phyloP scores from a whole-genome alignment of 225 moss, liverwort and hornwort species.

The Antitrichia curtipendula region DNA sequence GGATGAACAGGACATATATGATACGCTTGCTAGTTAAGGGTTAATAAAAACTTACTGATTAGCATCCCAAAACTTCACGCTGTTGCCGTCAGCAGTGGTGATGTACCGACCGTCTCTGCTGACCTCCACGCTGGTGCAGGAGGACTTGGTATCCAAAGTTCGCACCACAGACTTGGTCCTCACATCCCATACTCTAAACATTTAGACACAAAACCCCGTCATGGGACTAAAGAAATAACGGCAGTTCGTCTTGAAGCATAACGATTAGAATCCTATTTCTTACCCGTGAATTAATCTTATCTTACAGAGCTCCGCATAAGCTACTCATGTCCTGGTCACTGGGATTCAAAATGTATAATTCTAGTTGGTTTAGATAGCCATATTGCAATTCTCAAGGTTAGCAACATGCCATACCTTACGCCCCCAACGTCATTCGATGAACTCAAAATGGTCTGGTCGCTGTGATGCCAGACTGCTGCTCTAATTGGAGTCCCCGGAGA shows the following conservation, averaged over 20 bases:
- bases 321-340: background rate
- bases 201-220: background rate
- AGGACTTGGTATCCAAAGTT: slow-evolving; percentile 84
- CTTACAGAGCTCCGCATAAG: background rate
- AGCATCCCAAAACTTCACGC: slow-evolving; percentile 98
- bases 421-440: slow-evolving; percentile 92
- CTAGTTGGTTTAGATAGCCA: background rate
- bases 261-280: background rate
- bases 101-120: slow-evolving; percentile 94
- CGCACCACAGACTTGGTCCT: slow-evolving; percentile 79
- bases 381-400: background rate
- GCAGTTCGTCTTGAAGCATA: background rate
- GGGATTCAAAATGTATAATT: background rate
- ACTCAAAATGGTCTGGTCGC: slow-evolving; percentile 94
- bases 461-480: slow-evolving; percentile 98
- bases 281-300: background rate
- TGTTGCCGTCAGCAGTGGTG: slow-evolving; percentile 96
- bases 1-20: background rate
- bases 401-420: slow-evolving; percentile 40
- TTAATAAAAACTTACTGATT: slow-evolving; percentile 65
- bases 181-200: slow-evolving; percentile 90
- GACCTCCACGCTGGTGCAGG: slow-evolving; percentile 97
- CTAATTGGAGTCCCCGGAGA: slow-evolving; percentile 69
- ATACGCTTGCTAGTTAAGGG: background rate
- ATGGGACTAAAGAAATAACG: background rate